Percentiles rank a stretch among this genome's conserved stretches.
Evolutionary conservation across 202 grass and related monocot species (phyloP).

Genomic region (Schoenoplectus tabernaemontani): DNA sequence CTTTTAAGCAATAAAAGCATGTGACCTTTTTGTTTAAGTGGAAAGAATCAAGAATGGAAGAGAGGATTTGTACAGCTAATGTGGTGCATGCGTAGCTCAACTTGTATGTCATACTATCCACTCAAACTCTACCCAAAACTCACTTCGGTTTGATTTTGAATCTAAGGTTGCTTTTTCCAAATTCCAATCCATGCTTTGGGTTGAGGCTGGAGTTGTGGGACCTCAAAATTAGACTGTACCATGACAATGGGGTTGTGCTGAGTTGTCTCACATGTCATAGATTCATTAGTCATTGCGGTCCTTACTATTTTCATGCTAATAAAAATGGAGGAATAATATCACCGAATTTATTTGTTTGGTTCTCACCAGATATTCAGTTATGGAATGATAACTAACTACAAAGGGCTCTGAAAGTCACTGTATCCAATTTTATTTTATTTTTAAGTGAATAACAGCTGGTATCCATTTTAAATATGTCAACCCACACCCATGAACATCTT

Average conservation of each 20-base stretch:
- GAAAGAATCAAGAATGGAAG: neutral
- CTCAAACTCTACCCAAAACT: neutral
- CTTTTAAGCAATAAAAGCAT: neutral
- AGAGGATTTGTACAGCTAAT: neutral
- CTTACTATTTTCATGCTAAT: neutral
- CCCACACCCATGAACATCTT: no score
- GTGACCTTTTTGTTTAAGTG: neutral
- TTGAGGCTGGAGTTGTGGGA: neutral
- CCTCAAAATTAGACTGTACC: neutral
- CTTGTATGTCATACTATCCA: neutral
- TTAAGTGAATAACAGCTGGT: no score
- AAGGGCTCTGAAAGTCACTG: no score
- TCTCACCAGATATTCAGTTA: neutral
- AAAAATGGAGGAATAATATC: neutral
- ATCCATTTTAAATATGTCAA: no score
- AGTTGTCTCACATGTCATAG: constrained; percentile 19
- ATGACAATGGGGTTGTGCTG: neutral
- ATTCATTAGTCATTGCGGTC: neutral
- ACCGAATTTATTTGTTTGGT: constrained; percentile 3
- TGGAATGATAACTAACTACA: neutral
- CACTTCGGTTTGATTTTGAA: no score
- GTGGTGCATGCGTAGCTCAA: neutral
- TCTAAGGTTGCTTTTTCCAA: neutral
- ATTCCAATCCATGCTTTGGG: neutral
- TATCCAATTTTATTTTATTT: no score